Evolutionary conservation across 2,329 filamentous ascomycete genomes (phyloP).

Genomic region (Rugonectria rugulosa): DNA sequence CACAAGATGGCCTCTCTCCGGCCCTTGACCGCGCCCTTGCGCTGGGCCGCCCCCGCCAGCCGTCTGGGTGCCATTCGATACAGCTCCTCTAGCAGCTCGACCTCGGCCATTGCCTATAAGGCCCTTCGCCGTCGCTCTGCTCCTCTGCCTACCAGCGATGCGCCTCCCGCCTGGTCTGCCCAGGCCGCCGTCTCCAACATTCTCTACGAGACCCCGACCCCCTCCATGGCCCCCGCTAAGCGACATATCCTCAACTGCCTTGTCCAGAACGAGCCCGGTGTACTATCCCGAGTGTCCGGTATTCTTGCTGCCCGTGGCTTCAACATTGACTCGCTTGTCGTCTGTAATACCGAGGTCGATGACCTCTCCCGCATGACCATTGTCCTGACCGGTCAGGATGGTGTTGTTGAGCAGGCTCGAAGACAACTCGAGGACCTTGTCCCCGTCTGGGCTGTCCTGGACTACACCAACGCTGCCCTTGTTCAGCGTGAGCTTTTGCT

Average conservation of each 20-base stretch:
- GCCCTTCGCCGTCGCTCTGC: conserved; percentile 90
- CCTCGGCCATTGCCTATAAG: conserved; percentile 96
- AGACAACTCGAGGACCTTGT: conserved; percentile 96
- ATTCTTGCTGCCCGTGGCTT: conserved; percentile 96
- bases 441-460: conserved; percentile 96
- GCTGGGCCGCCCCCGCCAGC: conserved; percentile 43
- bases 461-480: conserved; percentile 91
- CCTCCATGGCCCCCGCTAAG: conserved; percentile 84
- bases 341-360: conserved; percentile 96
- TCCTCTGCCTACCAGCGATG: conserved; percentile 79
- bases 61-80: conserved; percentile 44
- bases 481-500: conserved; percentile 96
- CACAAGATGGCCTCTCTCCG: conserved; percentile 55
- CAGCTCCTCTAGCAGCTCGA: conserved; percentile 69
- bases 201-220: conserved; percentile 94
- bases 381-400: conserved; percentile 93
- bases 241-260: conserved; percentile 97
- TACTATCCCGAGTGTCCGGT: conserved; percentile 93
- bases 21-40: conserved; percentile 50
- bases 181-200: conserved; percentile 97
- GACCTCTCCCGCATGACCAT: conserved; percentile 99
- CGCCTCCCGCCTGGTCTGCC: conserved; percentile 83
- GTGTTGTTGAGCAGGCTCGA: conserved; percentile 95
- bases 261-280: conserved; percentile 98
- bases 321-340: conserved; percentile 98